phyloP scores from a whole-genome alignment of 1,284 basidiomycete species.

The Austroboletus niveus region DNA sequence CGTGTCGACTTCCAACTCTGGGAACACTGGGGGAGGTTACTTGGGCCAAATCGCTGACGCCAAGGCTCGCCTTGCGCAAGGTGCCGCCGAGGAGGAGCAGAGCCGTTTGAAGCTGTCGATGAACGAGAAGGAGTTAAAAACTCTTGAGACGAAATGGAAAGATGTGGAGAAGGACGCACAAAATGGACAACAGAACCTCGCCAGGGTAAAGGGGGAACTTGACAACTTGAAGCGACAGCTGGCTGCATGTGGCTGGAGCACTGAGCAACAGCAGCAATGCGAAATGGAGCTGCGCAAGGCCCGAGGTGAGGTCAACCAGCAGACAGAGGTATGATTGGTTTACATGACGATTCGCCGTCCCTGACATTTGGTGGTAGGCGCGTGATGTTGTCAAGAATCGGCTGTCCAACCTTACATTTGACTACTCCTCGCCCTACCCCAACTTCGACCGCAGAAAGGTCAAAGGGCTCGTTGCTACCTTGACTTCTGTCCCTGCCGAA shows the following conservation, averaged over 20 bases:
- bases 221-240: constrained; percentile 57
- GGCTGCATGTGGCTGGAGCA: constrained; percentile 75
- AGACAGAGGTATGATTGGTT: constrained; percentile 60
- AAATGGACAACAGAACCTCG: constrained; percentile 72
- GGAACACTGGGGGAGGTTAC: constrained; percentile 23
- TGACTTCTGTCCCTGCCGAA: constrained; percentile 71
- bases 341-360: not conserved
- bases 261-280: constrained; percentile 70
- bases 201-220: constrained; percentile 59
- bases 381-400: constrained; percentile 72
- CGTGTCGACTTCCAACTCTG: constrained; percentile 67
- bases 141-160: constrained; percentile 79
- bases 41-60: constrained; percentile 96
- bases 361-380: constrained; percentile 43
- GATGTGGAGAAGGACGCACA: constrained; percentile 83
- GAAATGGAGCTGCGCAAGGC: constrained; percentile 58
- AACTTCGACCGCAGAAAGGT: constrained; percentile 87
- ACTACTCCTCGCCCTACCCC: constrained; percentile 76
- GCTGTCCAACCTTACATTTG: constrained; percentile 79
- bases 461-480: constrained; percentile 89
- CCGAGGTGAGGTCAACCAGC: constrained; percentile 55
- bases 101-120: constrained; percentile 76
- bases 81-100: constrained; percentile 85
- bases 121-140: constrained; percentile 79
- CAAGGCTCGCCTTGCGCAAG: constrained; percentile 71